Evolutionary conservation across 2,329 filamentous ascomycete genomes (phyloP).

Genomic region (Sporothrix variecibatus): DNA sequence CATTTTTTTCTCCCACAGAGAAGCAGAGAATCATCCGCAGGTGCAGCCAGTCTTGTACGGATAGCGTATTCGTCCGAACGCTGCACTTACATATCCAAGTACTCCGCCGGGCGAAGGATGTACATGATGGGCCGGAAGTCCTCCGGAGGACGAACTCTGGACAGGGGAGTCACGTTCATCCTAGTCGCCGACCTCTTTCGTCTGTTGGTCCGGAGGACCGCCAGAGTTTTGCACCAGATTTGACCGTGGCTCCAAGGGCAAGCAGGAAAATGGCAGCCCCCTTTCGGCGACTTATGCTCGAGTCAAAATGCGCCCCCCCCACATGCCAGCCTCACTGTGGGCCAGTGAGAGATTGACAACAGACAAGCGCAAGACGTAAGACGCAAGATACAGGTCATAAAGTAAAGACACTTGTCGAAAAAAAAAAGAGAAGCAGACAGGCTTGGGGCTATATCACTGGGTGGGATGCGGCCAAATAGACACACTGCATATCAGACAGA

Average conservation of each 20-base stretch:
- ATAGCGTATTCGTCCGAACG: slow-evolving; percentile 10
- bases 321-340: slow-evolving; percentile 15
- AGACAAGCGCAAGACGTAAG: slow-evolving; percentile 8
- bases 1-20: too few species aligned
- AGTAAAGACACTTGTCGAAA: background rate
- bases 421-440: background rate
- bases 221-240: background rate
- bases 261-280: background rate
- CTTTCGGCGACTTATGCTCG: slow-evolving; percentile 1
- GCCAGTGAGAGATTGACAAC: slow-evolving; percentile 16
- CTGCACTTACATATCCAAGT: slow-evolving; percentile 6
- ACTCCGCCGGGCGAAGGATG: slow-evolving; percentile 10
- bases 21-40: background rate
- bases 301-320: background rate
- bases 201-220: background rate
- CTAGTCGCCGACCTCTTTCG: slow-evolving; percentile 8
- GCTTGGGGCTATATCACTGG: background rate
- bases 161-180: background rate
- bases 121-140: background rate
- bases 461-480: background rate
- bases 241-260: background rate
- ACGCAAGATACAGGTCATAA: background rate
- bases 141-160: background rate
- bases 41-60: background rate
- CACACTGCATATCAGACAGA: slow-evolving; percentile 16